A percentile compares a stretch with the other conserved stretches of the same genome.
These are phyloP conservation scores for Plasmodium vivax DNA, from an alignment of 169 alveolate genomes.

Conservation along the genomic window DNA sequence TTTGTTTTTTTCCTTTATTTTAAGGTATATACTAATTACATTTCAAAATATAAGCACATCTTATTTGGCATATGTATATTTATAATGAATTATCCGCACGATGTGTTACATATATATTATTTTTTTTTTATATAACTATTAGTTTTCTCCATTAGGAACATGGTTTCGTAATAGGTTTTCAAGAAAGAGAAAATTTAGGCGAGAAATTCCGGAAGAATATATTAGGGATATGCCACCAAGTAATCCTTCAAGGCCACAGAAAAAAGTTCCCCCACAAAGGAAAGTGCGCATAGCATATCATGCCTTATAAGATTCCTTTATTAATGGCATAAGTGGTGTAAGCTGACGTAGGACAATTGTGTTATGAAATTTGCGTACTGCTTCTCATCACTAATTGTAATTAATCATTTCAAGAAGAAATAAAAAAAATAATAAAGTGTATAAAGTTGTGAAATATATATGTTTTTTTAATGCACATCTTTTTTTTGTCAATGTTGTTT, in stretches of 20 bases:
- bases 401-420: not conserved
- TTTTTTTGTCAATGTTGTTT: too few species aligned
- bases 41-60: not conserved
- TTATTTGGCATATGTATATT: not conserved
- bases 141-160: not conserved
- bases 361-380: not conserved
- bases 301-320: not conserved
- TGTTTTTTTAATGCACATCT: too few species aligned
- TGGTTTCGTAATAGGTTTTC: not conserved
- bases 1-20: not conserved
- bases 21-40: not conserved
- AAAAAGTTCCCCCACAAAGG: not conserved
- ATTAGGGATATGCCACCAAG: not conserved
- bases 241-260: not conserved
- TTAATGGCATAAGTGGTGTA: not conserved
- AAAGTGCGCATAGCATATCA: not conserved
- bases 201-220: not conserved
- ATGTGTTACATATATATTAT: not conserved
- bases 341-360: not conserved
- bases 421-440: not conserved
- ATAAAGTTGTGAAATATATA: too few species aligned
- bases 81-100: not conserved
- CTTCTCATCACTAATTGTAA: not conserved
- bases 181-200: not conserved
- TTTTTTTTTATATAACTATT: not conserved